Percentiles rank a stretch among this genome's conserved stretches.
Evolutionary conservation across 495 filamentous ascomycete genomes (phyloP).

Genomic region (Coniosporium apollinis): DNA sequence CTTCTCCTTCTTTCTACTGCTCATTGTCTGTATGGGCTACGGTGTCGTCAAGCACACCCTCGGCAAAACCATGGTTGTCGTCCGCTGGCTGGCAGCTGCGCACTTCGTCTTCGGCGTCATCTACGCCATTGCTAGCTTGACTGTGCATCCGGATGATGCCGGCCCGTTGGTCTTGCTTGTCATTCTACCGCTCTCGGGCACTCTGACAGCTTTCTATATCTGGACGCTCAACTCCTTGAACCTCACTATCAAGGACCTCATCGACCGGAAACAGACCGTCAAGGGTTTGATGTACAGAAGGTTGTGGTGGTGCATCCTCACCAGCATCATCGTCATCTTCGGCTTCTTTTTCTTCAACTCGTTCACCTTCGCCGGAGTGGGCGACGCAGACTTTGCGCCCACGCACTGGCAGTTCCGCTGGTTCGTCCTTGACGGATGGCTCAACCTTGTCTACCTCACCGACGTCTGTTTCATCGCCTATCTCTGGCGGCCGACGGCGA

Average conservation of each 20-base stretch:
- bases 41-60: conserved; percentile 93
- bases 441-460: conserved; percentile 88
- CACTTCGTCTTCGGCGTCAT: conserved; percentile 94
- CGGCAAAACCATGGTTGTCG: conserved; percentile 84
- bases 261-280: conserved; percentile 80
- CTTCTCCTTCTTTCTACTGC: conserved; percentile 95
- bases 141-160: conserved; percentile 67
- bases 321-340: conserved; percentile 86
- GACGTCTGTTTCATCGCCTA: conserved; percentile 91
- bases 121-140: conserved; percentile 77
- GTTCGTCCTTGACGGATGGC: conserved; percentile 97
- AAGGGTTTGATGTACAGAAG: conserved; percentile 96
- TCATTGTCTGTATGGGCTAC: conserved; percentile 99
- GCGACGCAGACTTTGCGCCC: conserved; percentile 75
- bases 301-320: conserved; percentile 94
- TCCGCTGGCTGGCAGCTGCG: conserved; percentile 72
- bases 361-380: conserved; percentile 72
- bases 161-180: conserved; percentile 90
- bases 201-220: conserved; percentile 92
- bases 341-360: conserved; percentile 94
- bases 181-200: conserved; percentile 80
- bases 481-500: conserved; percentile 88
- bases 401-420: conserved; percentile 91
- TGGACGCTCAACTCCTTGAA: conserved; percentile 97
- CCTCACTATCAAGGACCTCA: conserved; percentile 84